Conservation (phyloP, 78 protist genomes). For the Carpediemonas membranifera region DNA sequence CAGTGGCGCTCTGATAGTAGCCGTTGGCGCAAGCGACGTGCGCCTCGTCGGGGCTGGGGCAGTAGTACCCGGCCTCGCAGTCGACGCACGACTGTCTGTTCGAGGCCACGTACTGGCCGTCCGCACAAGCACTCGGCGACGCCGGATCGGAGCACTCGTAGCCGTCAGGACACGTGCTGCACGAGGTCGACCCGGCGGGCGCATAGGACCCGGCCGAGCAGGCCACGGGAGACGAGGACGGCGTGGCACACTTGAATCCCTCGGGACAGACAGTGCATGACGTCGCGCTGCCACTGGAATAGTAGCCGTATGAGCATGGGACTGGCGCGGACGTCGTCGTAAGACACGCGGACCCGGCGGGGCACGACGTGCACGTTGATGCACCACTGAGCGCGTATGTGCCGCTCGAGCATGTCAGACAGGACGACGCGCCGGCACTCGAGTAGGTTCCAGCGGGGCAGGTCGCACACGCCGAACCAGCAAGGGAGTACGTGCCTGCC, state of each 20-base stretch:
- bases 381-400: background rate
- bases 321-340: background rate
- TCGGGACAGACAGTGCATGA: constrained; percentile 13
- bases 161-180: constrained; percentile 3
- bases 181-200: constrained; percentile 3
- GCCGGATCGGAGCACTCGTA: background rate
- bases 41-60: too few relatives aligned
- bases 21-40: too few relatives aligned
- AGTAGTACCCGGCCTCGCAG: too few relatives aligned
- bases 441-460: background rate
- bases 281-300: background rate
- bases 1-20: background rate
- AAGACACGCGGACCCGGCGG: too few relatives aligned
- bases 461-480: too few relatives aligned
- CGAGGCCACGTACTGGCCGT: too few relatives aligned
- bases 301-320: constrained; percentile 7
- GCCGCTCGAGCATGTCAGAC: background rate
- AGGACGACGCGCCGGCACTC: constrained; percentile 2
- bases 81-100: too few relatives aligned
- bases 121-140: too few relatives aligned
- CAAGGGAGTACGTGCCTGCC: too few relatives aligned
- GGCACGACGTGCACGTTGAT: background rate
- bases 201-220: constrained; percentile 16
- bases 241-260: constrained; percentile 34
- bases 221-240: background rate